Conservation (phyloP, 2,329 filamentous ascomycete species). For the Helotiales sp. region DNA sequence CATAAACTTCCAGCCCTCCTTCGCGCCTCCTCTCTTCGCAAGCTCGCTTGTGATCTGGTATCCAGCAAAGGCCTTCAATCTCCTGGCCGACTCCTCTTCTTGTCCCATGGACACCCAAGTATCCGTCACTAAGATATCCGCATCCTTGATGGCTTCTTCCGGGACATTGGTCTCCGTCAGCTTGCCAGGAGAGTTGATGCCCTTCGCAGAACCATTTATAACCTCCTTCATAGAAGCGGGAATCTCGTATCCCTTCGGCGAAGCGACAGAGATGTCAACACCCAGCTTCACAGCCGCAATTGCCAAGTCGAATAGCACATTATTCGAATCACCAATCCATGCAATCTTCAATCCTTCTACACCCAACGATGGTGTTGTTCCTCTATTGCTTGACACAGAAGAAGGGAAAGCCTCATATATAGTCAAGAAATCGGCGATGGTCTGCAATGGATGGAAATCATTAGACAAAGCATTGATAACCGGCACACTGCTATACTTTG, state of each 20-base stretch:
- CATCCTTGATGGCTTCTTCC: slow-evolving; percentile 79
- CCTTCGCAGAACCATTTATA: slow-evolving; percentile 63
- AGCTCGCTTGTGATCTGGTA: slow-evolving; percentile 91
- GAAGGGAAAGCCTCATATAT: slow-evolving; percentile 74
- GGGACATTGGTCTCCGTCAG: slow-evolving; percentile 76
- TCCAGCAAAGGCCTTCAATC: slow-evolving; percentile 78
- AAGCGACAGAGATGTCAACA: slow-evolving; percentile 82
- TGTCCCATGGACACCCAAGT: slow-evolving; percentile 99
- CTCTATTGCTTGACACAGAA: slow-evolving; percentile 29
- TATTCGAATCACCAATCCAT: slow-evolving; percentile 97
- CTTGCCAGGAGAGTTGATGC: slow-evolving; percentile 60
- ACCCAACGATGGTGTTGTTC: slow-evolving; percentile 49
- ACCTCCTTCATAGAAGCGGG: slow-evolving; percentile 71
- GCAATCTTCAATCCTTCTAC: slow-evolving; percentile 86
- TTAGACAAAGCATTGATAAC: slow-evolving; percentile 89
- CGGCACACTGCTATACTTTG: slow-evolving; percentile 72
- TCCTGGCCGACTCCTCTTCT: slow-evolving; percentile 77
- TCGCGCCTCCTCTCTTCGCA: slow-evolving; percentile 81
- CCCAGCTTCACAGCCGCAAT: slow-evolving; percentile 87
- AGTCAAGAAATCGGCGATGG: slow-evolving; percentile 90
- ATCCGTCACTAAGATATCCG: slow-evolving; percentile 91
- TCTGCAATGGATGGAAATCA: slow-evolving; percentile 91
- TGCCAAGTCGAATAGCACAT: slow-evolving; percentile 91
- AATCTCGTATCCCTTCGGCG: slow-evolving; percentile 82
- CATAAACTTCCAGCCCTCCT: slow-evolving; percentile 95